phyloP scores from a whole-genome alignment of 148 eudicot genomes.

The Talinum fruticosum region DNA sequence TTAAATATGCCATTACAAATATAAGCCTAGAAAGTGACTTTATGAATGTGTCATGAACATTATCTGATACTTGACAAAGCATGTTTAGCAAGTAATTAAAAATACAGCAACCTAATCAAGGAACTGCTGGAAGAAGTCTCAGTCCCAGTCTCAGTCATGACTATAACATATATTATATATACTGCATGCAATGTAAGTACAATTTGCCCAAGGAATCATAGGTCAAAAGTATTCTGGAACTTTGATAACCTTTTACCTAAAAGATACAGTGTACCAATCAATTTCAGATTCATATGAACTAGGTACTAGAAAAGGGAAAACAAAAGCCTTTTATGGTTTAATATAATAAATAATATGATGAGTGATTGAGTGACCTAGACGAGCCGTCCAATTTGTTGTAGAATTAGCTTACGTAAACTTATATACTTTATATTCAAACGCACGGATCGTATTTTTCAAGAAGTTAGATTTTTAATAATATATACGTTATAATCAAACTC shows the following conservation, averaged over 20 bases:
- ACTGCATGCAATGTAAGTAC: background rate
- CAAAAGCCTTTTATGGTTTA: no score
- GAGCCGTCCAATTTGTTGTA: no score
- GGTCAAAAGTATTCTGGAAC: background rate
- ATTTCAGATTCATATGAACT: background rate
- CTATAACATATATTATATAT: background rate
- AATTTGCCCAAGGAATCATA: background rate
- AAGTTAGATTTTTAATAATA: no score
- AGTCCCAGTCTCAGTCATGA: background rate
- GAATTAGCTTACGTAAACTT: no score
- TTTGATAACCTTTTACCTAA: background rate
- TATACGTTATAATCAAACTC: no score
- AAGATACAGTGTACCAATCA: background rate
- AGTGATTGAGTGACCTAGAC: no score
- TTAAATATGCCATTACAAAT: no score
- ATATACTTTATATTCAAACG: no score
- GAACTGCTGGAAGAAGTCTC: background rate
- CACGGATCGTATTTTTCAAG: no score
- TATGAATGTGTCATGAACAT: background rate
- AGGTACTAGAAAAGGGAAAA: no score
- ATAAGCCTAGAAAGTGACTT: background rate
- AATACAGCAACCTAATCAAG: background rate
- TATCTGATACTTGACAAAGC: background rate
- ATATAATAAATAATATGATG: no score
- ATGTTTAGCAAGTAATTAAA: background rate